Evolutionary conservation across 2,329 filamentous ascomycete species (phyloP).

Genomic region (Calcarisporium arbuscula): DNA sequence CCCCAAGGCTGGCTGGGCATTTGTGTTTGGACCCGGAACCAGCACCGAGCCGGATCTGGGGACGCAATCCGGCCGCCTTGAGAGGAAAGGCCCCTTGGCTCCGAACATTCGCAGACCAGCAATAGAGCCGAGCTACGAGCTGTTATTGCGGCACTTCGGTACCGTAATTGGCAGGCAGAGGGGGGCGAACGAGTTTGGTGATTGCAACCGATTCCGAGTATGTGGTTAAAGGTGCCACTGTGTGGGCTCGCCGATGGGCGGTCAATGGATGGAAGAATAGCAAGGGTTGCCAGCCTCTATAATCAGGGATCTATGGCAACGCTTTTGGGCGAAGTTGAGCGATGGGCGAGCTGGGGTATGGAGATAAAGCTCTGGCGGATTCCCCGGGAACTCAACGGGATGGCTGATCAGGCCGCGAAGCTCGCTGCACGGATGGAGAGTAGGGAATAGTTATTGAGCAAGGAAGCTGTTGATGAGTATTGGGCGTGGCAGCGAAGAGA

Average conservation of each 20-base stretch:
- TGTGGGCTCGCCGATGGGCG: slow-evolving; percentile 37
- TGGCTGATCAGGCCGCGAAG: slow-evolving; percentile 6
- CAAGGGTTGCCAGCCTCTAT: slow-evolving; percentile 2
- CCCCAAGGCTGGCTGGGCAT: slow-evolving; percentile 32
- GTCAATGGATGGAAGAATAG: slow-evolving; percentile 35
- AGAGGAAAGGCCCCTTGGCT: slow-evolving; percentile 35
- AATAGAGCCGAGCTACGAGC: slow-evolving; percentile 52
- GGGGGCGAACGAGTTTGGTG: slow-evolving; percentile 33
- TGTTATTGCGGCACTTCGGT: slow-evolving; percentile 42
- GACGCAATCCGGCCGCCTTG: slow-evolving; percentile 26
- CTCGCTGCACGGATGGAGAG: slow-evolving; percentile 5
- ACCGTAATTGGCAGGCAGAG: slow-evolving; percentile 36
- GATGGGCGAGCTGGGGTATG: background rate
- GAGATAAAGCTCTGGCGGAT: slow-evolving; percentile 9
- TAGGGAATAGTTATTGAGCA: too few relatives aligned
- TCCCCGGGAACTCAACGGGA: slow-evolving; percentile 1
- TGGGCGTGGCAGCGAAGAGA: too few relatives aligned
- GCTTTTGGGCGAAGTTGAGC: slow-evolving; percentile 4
- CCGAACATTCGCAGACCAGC: slow-evolving; percentile 31
- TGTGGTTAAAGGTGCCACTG: slow-evolving; percentile 37
- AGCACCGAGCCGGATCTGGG: background rate
- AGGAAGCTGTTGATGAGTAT: too few relatives aligned
- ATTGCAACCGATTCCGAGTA: slow-evolving; percentile 50
- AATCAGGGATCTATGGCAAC: slow-evolving; percentile 10
- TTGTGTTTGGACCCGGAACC: slow-evolving; percentile 18